Base-by-base conservation (phyloP, 371 early-diverging fungal species). In the Chytridium lagenaria region DNA sequence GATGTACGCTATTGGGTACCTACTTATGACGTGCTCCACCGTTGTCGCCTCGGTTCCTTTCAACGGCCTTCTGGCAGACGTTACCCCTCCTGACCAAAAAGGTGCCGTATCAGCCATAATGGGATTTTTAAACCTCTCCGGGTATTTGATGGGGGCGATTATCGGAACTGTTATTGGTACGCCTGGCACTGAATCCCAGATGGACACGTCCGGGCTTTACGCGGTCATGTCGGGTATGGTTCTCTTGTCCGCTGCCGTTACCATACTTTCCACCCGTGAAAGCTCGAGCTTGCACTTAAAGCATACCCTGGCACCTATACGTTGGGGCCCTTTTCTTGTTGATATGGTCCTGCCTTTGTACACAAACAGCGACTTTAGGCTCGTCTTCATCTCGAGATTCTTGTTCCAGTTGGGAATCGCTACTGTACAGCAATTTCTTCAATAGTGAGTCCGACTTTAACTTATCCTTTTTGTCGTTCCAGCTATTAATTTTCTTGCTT, bases 361-460 rank as follows among this genome's bases (percentile, higher is more conserved):
- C 55, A n/a, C 15, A 12, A 65, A 78, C 52, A 59, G 73, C 1
- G 78, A 80, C 67, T 83, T 83, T 39, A 50, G 76, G 30, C 77
- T 80, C 34, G 83, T 83, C 3, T 83, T 83, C 68, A 19, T 72
- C 3, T 67, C 70, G 28, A 76, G 83, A n/a, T 76, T 83, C 65
- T 39, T 83, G 34, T 83, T 80, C 75, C 83, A 83, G 69, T 70
- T 83, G n/a, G 81, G 80, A 15, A 81, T 83, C 33, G 79, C 80
- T 26, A 83, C 81, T 26, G 77, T 83, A 10, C 78, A 81, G 67
- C 80, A 80, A 59, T 79, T 80, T 65, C 70, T 81, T 67, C 81
- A 83, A 66, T 81, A 78, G 69, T 77, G 68, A 38, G 74, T 68
- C 16, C 30, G n/a, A n/a, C n/a, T n/a, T n/a, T n/a, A n/a, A n/a